Conservation (phyloP, 306 rosid species). For the Cucurbita pepo region DNA sequence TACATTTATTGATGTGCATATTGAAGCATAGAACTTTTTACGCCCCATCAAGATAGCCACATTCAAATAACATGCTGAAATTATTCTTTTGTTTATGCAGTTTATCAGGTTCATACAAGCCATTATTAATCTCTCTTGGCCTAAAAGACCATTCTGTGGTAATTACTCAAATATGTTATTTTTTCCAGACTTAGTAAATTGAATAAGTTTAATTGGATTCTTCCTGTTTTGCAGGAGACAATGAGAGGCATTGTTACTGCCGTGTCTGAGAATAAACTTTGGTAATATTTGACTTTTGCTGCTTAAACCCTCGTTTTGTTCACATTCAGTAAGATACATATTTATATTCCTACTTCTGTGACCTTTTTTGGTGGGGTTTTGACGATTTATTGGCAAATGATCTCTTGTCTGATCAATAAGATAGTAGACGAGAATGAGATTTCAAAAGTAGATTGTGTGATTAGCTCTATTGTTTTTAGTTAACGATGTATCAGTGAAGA, state of each 20-base stretch:
- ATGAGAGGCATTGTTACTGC: conserved; percentile 56
- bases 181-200: neutral
- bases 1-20: neutral
- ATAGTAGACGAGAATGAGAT: neutral
- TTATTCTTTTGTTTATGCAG: conserved; percentile 26
- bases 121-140: conserved; percentile 77
- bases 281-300: conserved; percentile 18
- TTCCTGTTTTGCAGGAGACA: conserved; percentile 50
- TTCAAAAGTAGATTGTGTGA: neutral
- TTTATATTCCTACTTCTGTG: neutral
- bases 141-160: conserved; percentile 82
- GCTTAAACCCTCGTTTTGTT: neutral
- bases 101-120: conserved; percentile 40
- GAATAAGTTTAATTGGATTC: neutral
- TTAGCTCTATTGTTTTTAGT: neutral
- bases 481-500: neutral
- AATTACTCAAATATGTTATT: neutral
- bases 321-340: neutral
- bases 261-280: conserved; percentile 45
- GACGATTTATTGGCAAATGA: neutral
- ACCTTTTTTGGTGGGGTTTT: neutral
- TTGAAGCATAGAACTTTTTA: neutral
- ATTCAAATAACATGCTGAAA: neutral
- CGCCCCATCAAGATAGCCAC: neutral
- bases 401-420: neutral